A percentile compares a stretch with the other conserved stretches of the same genome.
Evolutionary conservation across 306 rosid genomes (phyloP).

Genomic region (Castanopsis chinensis): DNA sequence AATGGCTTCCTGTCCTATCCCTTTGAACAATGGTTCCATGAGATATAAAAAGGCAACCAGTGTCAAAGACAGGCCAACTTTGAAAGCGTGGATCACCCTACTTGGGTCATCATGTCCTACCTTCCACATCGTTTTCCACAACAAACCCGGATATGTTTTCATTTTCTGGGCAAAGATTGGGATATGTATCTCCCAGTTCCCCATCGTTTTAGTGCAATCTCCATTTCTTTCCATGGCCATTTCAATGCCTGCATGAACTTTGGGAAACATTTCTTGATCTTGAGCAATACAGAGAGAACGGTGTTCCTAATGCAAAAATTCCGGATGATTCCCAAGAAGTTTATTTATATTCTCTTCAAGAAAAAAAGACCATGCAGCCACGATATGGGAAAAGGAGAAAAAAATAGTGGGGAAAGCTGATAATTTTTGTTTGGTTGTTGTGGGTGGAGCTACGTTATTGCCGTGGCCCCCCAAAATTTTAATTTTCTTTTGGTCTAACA

Average conservation of each 20-base stretch:
- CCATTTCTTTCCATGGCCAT: constrained; percentile 41
- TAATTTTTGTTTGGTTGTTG: constrained; percentile 10
- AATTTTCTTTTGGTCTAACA: no score
- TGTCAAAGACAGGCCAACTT: constrained; percentile 81
- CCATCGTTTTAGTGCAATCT: constrained; percentile 17
- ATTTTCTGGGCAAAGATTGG: constrained; percentile 35
- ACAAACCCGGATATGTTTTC: constrained; percentile 38
- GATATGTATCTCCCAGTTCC: constrained; percentile 37
- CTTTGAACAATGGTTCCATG: constrained; percentile 59
- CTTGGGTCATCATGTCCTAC: constrained; percentile 89
- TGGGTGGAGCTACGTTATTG: no score
- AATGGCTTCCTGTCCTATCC: constrained; percentile 71
- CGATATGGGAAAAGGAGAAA: no score
- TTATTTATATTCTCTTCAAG: not conserved
- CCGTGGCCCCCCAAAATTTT: no score
- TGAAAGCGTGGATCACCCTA: constrained; percentile 73
- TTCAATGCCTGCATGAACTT: constrained; percentile 55
- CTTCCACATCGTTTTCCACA: constrained; percentile 55
- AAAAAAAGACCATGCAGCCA: not conserved
- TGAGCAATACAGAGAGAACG: not conserved
- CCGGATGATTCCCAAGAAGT: constrained; percentile 5
- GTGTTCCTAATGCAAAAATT: constrained; percentile 7
- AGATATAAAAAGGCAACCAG: constrained; percentile 73
- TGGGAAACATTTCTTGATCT: constrained; percentile 43
- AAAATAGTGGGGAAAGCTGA: no score